Evolutionary conservation across 495 filamentous ascomycete species (phyloP).

Genomic region (Lasiosphaeria hispida): DNA sequence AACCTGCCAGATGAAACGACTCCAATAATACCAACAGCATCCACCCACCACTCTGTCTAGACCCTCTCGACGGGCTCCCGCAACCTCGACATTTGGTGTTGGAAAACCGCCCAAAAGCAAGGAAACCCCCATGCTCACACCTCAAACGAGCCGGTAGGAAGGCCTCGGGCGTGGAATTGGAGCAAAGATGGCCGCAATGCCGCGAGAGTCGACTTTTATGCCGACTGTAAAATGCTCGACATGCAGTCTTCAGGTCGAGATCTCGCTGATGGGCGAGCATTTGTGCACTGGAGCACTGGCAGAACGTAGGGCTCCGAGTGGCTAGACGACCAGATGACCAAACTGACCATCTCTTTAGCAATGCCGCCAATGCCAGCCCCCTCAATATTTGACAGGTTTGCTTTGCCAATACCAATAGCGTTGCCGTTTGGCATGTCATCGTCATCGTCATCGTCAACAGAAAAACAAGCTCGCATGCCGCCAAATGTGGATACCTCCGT

Average conservation of each 20-base stretch:
- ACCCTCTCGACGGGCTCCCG: too few species aligned
- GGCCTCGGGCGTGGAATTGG: constrained; percentile 17
- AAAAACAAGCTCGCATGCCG: constrained; percentile 37
- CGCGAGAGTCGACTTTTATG: constrained; percentile 68
- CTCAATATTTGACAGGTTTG: constrained; percentile 41
- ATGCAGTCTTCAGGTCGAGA: constrained; percentile 82
- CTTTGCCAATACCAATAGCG: constrained; percentile 14
- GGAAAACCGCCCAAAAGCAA: too few species aligned
- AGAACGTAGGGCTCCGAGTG: constrained; percentile 34
- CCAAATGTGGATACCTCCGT: constrained; percentile 54
- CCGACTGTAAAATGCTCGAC: constrained; percentile 94
- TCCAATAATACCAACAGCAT: too few species aligned
- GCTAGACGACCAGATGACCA: background rate
- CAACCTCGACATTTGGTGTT: background rate
- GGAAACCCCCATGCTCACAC: constrained; percentile 16
- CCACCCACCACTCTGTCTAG: too few species aligned
- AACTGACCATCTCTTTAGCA: constrained; percentile 24
- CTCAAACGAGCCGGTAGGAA: constrained; percentile 15
- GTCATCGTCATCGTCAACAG: constrained; percentile 15
- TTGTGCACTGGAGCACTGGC: constrained; percentile 52
- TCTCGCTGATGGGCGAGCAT: constrained; percentile 91
- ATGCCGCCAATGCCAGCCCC: constrained; percentile 29
- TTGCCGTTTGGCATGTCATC: constrained; percentile 23
- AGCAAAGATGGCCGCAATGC: constrained; percentile 44
- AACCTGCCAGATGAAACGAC: too few species aligned